Conservation (phyloP, 495 filamentous ascomycete genomes). For the Pyrenopolyporus hunteri region DNA sequence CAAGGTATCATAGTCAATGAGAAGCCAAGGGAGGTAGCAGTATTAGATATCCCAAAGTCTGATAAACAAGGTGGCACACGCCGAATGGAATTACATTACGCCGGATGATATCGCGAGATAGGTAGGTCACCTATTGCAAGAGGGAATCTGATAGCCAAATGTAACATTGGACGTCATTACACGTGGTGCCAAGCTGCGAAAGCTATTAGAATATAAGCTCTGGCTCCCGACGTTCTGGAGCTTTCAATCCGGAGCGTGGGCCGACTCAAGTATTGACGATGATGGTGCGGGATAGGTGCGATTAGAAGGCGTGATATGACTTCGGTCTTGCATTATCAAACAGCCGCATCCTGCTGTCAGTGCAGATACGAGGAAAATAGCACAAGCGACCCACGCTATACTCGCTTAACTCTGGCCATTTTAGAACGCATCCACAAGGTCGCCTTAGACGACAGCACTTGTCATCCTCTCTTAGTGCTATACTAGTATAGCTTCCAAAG, state of each 20-base stretch:
- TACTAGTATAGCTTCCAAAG: too few species aligned
- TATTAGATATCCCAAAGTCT: too few species aligned
- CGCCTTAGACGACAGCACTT: slow-evolving; percentile 11
- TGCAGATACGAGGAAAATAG: slow-evolving; percentile 38
- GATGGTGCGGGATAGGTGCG: slow-evolving; percentile 6
- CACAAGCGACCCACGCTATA: slow-evolving; percentile 16
- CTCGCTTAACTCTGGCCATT: slow-evolving; percentile 15
- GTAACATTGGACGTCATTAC: not conserved
- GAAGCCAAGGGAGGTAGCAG: too few species aligned
- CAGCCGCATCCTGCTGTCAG: slow-evolving; percentile 36
- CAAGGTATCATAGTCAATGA: too few species aligned
- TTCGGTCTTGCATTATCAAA: slow-evolving; percentile 29
- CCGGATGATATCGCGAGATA: not conserved
- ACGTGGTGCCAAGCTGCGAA: not conserved
- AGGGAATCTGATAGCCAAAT: too few species aligned
- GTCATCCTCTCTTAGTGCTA: not conserved
- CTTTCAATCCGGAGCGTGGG: slow-evolving; percentile 14
- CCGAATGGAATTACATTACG: too few species aligned
- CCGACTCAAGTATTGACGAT: slow-evolving; percentile 12
- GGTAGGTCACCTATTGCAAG: slow-evolving; percentile 2
- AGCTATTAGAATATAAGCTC: not conserved
- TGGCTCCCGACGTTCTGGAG: slow-evolving; percentile 18
- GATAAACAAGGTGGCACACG: too few species aligned
- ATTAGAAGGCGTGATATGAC: slow-evolving; percentile 23
- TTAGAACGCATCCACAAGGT: slow-evolving; percentile 5